Evolutionary conservation across 106 monocot species (phyloP).

Genomic region (Posidonia australis): DNA sequence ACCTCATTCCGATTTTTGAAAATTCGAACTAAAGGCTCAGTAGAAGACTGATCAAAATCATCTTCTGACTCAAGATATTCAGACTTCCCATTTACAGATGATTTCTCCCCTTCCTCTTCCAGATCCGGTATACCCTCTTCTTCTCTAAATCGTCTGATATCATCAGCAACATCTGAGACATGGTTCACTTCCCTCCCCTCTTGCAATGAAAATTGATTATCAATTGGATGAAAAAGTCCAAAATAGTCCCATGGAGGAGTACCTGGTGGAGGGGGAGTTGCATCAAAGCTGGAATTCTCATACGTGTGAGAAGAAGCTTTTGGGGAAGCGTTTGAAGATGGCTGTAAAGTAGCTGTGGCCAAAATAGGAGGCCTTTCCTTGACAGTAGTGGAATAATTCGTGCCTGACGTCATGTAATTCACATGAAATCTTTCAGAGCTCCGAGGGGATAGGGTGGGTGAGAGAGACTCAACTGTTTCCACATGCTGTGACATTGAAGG

Average conservation of each 20-base stretch:
- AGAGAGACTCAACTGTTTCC: conserved; percentile 34
- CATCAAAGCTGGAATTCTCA: conserved; percentile 30
- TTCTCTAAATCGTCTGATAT: conserved; percentile 40
- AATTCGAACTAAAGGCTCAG: conserved; percentile 56
- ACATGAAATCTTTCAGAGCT: conserved; percentile 43
- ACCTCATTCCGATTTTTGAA: conserved; percentile 54
- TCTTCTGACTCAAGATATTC: conserved; percentile 43
- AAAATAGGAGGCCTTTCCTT: conserved; percentile 45
- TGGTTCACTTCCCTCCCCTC: conserved; percentile 28
- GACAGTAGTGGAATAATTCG: conserved; percentile 33
- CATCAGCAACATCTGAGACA: conserved; percentile 33
- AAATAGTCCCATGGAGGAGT: conserved; percentile 87
- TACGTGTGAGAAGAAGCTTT: conserved; percentile 18
- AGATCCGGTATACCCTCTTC: conserved; percentile 81
- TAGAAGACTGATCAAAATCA: conserved; percentile 70
- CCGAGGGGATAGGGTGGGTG: conserved; percentile 45
- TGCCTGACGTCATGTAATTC: conserved; percentile 63
- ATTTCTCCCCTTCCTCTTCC: conserved; percentile 56
- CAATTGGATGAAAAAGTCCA: conserved; percentile 53
- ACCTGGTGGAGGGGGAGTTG: conserved; percentile 21
- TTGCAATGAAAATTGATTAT: conserved; percentile 53
- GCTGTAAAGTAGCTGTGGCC: conserved; percentile 30
- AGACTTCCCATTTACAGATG: conserved; percentile 25
- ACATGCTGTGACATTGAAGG: conserved; percentile 45
- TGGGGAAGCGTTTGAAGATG: conserved; percentile 13